Evolutionary conservation across 2,329 filamentous ascomycete species (phyloP), one percentile per base, ranked within the genome.

Genomic region (Monosporascus cannonballus): DNA sequence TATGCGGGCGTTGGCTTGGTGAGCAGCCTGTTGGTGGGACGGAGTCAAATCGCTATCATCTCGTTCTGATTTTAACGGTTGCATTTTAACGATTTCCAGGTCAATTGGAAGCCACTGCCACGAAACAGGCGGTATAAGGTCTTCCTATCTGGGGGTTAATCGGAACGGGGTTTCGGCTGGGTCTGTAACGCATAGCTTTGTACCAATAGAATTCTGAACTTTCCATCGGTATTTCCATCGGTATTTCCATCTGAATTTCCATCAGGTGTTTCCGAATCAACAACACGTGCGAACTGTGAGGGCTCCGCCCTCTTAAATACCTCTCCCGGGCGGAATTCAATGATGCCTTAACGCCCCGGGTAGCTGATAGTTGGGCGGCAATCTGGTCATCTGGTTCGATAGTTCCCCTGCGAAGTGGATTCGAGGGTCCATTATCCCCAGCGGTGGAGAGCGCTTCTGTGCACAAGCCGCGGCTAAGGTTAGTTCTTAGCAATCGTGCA

Each of bases 1-100:
- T 51, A 56, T 57, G 56, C 51, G 42, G 52, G 57, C 57, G 64
- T 54, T 25, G 59, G 48, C 51, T 60, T 58, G 57, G 55, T 51
- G 58, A 57, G 59, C 59, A 50, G 59, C 56, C 60, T 54, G 52
- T 59, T 55, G 61, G 58, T 51, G 50, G 59, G 47, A 15, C 24
- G 22, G 22, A 27, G 42, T 46, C 11, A 42, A 42, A 20, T 27
- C 22, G 42, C 6, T 17, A 24, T 15, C 42, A 7, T 15, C 42
- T 46, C 7, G 24, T 30, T 46, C 25, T 46, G 22, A 24, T 25
- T 46, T 46, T 18, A 25, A 46, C 42, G 30, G 11, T 46, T 30
- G 22, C 42, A 46, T 46, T 24, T 46, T 30, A 46, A 30, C 42
- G 30, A 46, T 30, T 46, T 30, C 24, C 25, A 46, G 24, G 42